A percentile compares a stretch with the other conserved stretches of the same genome.
Conservation (phyloP, 179 eudicot genomes). For the Spinacia oleracea region DNA sequence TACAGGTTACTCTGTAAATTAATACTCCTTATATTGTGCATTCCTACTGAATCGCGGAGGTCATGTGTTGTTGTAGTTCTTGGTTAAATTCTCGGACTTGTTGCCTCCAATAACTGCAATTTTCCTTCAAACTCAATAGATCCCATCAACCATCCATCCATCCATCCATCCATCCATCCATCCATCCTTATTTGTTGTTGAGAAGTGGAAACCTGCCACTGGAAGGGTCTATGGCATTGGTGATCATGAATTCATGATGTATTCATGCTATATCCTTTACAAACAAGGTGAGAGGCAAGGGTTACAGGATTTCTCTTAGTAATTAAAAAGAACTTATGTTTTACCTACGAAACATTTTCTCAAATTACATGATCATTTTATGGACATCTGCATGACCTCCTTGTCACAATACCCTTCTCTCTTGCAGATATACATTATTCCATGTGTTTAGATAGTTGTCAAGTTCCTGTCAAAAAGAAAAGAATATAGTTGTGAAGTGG, state of each 20-base stretch:
- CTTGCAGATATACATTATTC: neutral
- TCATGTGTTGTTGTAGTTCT: neutral
- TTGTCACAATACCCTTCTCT: neutral
- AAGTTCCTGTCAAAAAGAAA: too few species aligned
- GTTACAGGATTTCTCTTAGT: neutral
- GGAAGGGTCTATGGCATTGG: neutral
- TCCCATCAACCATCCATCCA: neutral
- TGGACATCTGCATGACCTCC: neutral
- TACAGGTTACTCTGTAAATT: too few species aligned
- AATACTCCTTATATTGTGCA: neutral
- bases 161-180: too few species aligned
- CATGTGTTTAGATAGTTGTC: too few species aligned
- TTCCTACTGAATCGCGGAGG: neutral
- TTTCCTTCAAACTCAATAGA: neutral
- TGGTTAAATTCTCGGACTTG: neutral
- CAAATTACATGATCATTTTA: neutral
- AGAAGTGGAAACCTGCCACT: neutral
- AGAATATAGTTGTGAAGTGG: too few species aligned
- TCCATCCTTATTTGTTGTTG: too few species aligned
- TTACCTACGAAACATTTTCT: too few species aligned
- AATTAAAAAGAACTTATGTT: too few species aligned
- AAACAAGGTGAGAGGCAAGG: neutral
- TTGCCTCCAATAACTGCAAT: conserved; percentile 1
- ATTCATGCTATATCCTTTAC: too few species aligned
- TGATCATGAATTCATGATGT: too few species aligned